Conservation (phyloP, 495 filamentous ascomycete genomes). For the Chaetomium tenue region DNA sequence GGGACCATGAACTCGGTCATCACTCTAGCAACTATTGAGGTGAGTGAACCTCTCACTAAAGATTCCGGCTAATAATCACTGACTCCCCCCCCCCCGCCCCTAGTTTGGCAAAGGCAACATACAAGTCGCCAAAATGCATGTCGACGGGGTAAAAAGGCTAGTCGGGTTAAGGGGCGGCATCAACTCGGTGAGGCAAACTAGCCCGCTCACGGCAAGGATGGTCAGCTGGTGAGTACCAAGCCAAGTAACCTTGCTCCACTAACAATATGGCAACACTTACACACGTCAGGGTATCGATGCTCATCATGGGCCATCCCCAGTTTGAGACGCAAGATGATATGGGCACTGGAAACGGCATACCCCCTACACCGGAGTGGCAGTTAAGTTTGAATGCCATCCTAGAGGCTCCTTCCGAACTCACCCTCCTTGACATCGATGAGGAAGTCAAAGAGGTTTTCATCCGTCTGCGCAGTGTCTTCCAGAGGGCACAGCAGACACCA, state of each 20-base stretch:
- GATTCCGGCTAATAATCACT: constrained; percentile 3
- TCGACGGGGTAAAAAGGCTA: constrained; percentile 50
- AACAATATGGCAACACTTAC: background rate
- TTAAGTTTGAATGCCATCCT: constrained; percentile 18
- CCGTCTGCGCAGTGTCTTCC: constrained; percentile 45
- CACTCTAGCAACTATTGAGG: constrained; percentile 53
- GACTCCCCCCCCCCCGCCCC: background rate
- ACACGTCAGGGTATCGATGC: constrained; percentile 49
- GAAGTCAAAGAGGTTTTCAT: constrained; percentile 40
- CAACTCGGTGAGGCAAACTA: constrained; percentile 45
- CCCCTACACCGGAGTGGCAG: constrained; percentile 48
- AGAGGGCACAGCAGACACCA: constrained; percentile 27
- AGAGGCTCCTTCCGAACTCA: constrained; percentile 20
- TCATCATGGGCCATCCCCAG: constrained; percentile 49
- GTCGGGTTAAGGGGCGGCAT: constrained; percentile 51
- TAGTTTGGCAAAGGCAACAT: constrained; percentile 53
- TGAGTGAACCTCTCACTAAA: constrained; percentile 24
- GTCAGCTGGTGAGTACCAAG: constrained; percentile 45
- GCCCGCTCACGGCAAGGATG: constrained; percentile 54
- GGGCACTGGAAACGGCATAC: constrained; percentile 49
- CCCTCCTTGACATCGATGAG: constrained; percentile 32
- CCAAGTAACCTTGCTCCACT: background rate
- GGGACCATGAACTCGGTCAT: constrained; percentile 56
- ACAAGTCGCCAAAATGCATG: constrained; percentile 45
- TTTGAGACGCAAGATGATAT: constrained; percentile 50